These are phyloP conservation scores for Suhomyces terraborum DNA, from an alignment of 1,139 yeast species.

Conservation along the genomic window DNA sequence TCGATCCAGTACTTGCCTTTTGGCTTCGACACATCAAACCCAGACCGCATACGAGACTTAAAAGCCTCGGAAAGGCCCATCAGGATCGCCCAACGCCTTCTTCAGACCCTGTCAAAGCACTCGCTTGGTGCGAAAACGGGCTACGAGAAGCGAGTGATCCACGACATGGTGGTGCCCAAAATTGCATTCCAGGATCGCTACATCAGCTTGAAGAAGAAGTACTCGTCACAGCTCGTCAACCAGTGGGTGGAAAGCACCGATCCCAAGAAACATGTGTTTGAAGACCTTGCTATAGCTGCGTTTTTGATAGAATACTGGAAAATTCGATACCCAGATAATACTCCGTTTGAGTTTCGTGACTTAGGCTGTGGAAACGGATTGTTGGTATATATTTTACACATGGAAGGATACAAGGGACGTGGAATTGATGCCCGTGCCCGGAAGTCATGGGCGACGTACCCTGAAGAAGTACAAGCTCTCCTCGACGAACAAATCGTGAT, in stretches of 20 bases:
- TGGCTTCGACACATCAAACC: constrained; percentile 23
- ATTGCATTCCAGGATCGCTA: constrained; percentile 83
- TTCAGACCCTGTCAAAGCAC: constrained; percentile 81
- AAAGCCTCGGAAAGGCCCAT: constrained; percentile 61
- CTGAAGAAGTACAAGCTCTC: constrained; percentile 55
- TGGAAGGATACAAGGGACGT: constrained; percentile 79
- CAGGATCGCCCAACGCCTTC: constrained; percentile 77
- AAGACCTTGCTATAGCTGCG: constrained; percentile 94
- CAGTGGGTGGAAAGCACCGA: constrained; percentile 93
- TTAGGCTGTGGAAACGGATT: constrained; percentile 96
- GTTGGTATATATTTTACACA: constrained; percentile 68
- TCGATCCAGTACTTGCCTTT: constrained; percentile 84
- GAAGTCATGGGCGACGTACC: constrained; percentile 82
- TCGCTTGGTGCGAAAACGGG: constrained; percentile 82
- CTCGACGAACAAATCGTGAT: constrained; percentile 77
- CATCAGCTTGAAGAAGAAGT: constrained; percentile 75
- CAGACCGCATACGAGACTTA: constrained; percentile 32
- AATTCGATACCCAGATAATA: constrained; percentile 49
- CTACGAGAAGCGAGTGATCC: constrained; percentile 84
- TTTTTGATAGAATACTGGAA: constrained; percentile 89
- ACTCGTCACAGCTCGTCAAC: constrained; percentile 74
- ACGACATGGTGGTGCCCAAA: constrained; percentile 83
- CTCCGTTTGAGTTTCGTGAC: constrained; percentile 74
- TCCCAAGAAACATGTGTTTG: constrained; percentile 94
- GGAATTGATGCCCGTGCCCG: constrained; percentile 92